Base-by-base conservation (phyloP, 768 basidiomycete species). In the Russula foetens region DNA sequence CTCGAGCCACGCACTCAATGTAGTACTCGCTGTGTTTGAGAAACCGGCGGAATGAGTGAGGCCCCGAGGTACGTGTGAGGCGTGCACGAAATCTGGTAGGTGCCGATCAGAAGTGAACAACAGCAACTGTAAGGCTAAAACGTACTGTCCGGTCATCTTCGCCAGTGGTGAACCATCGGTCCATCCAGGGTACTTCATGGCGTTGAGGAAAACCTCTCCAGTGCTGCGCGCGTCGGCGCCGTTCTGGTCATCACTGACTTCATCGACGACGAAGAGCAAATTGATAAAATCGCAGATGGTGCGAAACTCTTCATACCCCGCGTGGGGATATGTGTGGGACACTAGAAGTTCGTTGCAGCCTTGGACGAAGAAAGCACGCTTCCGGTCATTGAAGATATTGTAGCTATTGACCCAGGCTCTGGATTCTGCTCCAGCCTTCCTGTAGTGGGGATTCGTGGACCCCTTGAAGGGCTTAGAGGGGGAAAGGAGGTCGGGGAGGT, bases 231-330 rank as follows among this genome's bases (percentile, higher is more conserved):
- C 85, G 56, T 82, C 85, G 53, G 70, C 69, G 33, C 83, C 83
- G 66, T 74, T 79, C 71, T 86, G 85, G 60, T 85, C 85, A 66
- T 86, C 84, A 70, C 83, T 85, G 56, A 84, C 77, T 69, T 86
- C 85, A 68, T 88, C 86, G 48, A 85, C 77, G 48, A 85, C 83
- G 71, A 85, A 87, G 31, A 74, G 68, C 33, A 74, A 63, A 53
- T 74, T 74, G 64, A 74, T 82, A 60, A 84, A 84, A 71, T 86
- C 84, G 66, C 84, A 85, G 52, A 78, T 80, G 0, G 80, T 84
- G 49, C 84, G 75, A 64, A 86, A 82, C 68, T 81, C 76, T 60
- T 83, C 81, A 64, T 77, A 79, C 33, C 76, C 81, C 48, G 82
- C 81, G 66, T 83, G 85, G 14, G 81, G 79, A 66, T 84, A 88